Conservation (phyloP, 2,329 filamentous ascomycete genomes). For the Nannizziopsis barbatae region DNA sequence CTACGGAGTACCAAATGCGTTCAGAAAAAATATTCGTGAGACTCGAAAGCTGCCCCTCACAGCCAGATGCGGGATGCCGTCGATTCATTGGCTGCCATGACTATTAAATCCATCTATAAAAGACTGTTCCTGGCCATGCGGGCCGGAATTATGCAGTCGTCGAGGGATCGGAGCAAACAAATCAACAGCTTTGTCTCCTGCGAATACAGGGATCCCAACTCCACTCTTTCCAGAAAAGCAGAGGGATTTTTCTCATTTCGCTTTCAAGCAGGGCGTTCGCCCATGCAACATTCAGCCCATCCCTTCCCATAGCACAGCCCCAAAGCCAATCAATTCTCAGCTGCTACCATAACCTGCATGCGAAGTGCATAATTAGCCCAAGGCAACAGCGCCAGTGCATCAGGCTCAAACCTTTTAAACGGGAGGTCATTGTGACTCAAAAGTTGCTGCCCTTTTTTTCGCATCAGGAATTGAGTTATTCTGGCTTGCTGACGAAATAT, state of each 20-base stretch:
- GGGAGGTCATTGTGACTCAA: not conserved
- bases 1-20: no score
- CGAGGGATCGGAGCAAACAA: no score
- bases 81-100: no score
- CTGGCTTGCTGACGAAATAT: slow-evolving; percentile 8
- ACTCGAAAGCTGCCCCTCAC: no score
- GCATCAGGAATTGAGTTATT: not conserved
- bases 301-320: not conserved
- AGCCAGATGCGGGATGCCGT: no score
- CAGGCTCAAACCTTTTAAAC: not conserved
- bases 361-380: not conserved
- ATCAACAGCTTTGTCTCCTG: no score
- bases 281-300: not conserved
- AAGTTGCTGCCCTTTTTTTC: not conserved
- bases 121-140: no score
- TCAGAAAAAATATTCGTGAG: no score
- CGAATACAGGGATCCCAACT: not conserved
- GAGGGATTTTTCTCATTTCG: not conserved
- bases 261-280: slow-evolving; percentile 4
- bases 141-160: no score
- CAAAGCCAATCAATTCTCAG: slow-evolving; percentile 1
- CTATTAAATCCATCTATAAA: no score
- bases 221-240: not conserved
- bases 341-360: slow-evolving; percentile 4
- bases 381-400: slow-evolving; percentile 6